These are phyloP conservation scores for Aspergillus ibericus DNA, from an alignment of 2,329 filamentous ascomycete genomes.

Conservation along the genomic window DNA sequence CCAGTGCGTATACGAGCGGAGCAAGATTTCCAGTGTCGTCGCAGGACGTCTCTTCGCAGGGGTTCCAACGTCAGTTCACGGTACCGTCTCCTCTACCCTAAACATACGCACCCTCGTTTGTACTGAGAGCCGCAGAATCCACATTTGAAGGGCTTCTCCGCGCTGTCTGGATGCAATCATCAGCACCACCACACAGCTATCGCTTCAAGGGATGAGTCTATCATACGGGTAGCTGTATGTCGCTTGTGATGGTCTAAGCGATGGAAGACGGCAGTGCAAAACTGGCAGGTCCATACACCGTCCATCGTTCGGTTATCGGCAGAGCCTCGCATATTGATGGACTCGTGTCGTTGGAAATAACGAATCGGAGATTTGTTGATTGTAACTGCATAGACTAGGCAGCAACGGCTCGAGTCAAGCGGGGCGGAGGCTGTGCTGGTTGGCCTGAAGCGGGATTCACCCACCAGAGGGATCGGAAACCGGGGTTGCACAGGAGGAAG, in stretches of 20 bases:
- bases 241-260: slow-evolving; percentile 30
- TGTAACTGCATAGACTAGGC: not conserved
- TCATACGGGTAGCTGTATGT: slow-evolving; percentile 27
- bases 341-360: not conserved
- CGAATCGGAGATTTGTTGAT: too few species aligned
- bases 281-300: slow-evolving; percentile 24
- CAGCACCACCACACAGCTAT: not conserved
- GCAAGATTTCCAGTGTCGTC: slow-evolving; percentile 32
- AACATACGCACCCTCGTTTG: slow-evolving; percentile 27
- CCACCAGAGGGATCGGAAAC: not conserved
- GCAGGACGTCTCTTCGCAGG: slow-evolving; percentile 24
- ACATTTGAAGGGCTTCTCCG: slow-evolving; percentile 20
- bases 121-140: slow-evolving; percentile 28
- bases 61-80: not conserved
- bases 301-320: not conserved
- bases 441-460: not conserved
- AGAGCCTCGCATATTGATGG: not conserved
- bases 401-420: not conserved
- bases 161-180: slow-evolving; percentile 18
- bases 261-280: slow-evolving; percentile 26
- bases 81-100: not conserved
- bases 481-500: not conserved
- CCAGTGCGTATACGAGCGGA: slow-evolving; percentile 20
- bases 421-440: not conserved
- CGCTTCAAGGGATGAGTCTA: not conserved